These are phyloP conservation scores for Pueraria montana DNA, from an alignment of 306 rosid genomes.

Conservation along the genomic window DNA sequence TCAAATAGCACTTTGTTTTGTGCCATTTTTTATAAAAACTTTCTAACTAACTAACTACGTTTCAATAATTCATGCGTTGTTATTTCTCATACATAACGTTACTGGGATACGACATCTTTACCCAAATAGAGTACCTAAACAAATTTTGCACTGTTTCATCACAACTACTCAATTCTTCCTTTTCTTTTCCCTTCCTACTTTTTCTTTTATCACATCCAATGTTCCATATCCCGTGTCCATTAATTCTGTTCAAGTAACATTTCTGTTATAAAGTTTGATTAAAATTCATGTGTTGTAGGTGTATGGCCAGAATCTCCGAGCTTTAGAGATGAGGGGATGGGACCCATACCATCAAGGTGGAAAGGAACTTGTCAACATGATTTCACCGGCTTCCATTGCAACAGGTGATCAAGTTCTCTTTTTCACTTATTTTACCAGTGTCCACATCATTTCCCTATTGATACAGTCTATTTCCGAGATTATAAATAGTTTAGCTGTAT, in stretches of 20 bases:
- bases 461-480: neutral
- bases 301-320: constrained; percentile 79
- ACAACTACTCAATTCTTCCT: neutral
- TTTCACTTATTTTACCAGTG: neutral
- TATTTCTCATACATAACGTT: neutral
- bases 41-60: neutral
- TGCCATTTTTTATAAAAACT: neutral
- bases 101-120: neutral
- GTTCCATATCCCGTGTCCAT: constrained; percentile 22
- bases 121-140: neutral
- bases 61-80: neutral
- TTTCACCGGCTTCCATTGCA: constrained; percentile 59
- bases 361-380: constrained; percentile 68
- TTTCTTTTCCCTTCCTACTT: neutral
- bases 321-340: constrained; percentile 68
- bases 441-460: neutral
- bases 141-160: neutral
- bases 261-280: neutral
- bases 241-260: constrained; percentile 6
- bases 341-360: constrained; percentile 78
- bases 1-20: constrained; percentile 6
- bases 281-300: constrained; percentile 51
- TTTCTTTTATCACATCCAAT: neutral
- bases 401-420: constrained; percentile 51
- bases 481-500: neutral